Evolutionary conservation across 2,329 filamentous ascomycete species (phyloP).

Genomic region (Bipolaris victoriae): DNA sequence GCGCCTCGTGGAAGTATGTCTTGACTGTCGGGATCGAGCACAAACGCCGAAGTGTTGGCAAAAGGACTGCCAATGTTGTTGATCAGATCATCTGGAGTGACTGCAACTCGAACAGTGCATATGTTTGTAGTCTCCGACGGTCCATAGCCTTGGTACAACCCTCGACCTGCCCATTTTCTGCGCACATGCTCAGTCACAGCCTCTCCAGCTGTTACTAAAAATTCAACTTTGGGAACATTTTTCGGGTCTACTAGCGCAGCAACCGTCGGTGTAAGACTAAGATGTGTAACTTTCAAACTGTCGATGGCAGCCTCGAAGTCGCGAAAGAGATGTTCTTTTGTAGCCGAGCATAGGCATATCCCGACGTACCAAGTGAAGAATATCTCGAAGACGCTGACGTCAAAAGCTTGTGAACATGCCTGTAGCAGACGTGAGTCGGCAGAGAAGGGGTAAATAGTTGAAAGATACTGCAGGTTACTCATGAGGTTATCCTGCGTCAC

Average conservation of each 20-base stretch:
- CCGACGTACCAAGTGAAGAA: conserved; percentile 82
- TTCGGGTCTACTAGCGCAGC: conserved; percentile 73
- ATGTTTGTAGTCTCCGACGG: conserved; percentile 89
- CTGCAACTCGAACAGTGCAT: conserved; percentile 72
- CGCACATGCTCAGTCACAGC: conserved; percentile 75
- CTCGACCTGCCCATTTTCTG: conserved; percentile 68
- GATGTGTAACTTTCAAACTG: conserved; percentile 71
- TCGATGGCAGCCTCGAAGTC: conserved; percentile 74
- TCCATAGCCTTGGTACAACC: conserved; percentile 79
- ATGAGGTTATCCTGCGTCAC: conserved; percentile 77
- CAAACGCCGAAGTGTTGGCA: conserved; percentile 75
- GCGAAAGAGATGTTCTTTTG: conserved; percentile 74
- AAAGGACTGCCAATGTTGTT: conserved; percentile 80
- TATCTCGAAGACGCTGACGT: conserved; percentile 88
- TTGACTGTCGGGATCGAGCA: conserved; percentile 55
- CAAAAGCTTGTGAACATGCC: conserved; percentile 83
- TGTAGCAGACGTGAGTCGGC: conserved; percentile 71
- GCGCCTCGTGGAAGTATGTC: conserved; percentile 69
- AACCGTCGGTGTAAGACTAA: conserved; percentile 86
- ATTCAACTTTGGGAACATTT: conserved; percentile 72
- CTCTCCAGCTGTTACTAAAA: conserved; percentile 83
- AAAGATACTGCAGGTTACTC: conserved; percentile 74
- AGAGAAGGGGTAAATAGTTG: conserved; percentile 67
- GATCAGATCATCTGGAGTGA: conserved; percentile 64
- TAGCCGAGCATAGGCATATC: conserved; percentile 77